phyloP scores from a whole-genome alignment of 208 protist species.

The Blastocrithidia nonstop region DNA sequence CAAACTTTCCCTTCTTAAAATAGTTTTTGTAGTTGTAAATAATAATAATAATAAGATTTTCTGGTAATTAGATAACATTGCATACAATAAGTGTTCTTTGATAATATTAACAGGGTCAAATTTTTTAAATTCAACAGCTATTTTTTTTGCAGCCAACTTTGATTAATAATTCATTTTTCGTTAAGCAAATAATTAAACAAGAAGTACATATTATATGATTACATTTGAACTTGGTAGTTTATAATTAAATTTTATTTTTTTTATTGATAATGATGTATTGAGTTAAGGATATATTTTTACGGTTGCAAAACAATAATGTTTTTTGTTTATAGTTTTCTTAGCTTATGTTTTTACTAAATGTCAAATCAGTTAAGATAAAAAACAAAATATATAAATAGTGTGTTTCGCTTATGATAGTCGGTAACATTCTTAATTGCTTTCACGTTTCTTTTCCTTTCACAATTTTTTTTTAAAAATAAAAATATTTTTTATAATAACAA shows the following conservation, averaged over 20 bases:
- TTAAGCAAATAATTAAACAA: not conserved
- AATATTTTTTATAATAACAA: not conserved
- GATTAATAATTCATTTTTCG: not conserved
- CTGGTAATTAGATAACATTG: constrained; percentile 1
- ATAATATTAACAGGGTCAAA: not conserved
- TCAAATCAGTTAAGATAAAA: not conserved
- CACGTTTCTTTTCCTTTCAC: not conserved
- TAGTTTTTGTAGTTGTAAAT: too few relatives aligned
- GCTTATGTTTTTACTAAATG: not conserved
- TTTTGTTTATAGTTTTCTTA: not conserved
- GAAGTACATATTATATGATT: not conserved
- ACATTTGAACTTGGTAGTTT: not conserved
- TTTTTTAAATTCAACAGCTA: not conserved
- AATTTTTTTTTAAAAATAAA: not conserved
- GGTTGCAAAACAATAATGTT: too few relatives aligned
- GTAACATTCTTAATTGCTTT: not conserved
- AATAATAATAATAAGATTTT: constrained; percentile 3
- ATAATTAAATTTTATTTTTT: not conserved
- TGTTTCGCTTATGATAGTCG: not conserved
- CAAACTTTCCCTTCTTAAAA: not conserved
- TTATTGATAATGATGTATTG: not conserved
- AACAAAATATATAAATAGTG: not conserved
- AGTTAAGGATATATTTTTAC: too few relatives aligned
- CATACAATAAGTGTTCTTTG: constrained; percentile 2
- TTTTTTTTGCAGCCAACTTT: not conserved